Evolutionary conservation across 805 yeast species (phyloP), one percentile per base, ranked within the genome.

Genomic region (Myxozyma mucilagina): DNA sequence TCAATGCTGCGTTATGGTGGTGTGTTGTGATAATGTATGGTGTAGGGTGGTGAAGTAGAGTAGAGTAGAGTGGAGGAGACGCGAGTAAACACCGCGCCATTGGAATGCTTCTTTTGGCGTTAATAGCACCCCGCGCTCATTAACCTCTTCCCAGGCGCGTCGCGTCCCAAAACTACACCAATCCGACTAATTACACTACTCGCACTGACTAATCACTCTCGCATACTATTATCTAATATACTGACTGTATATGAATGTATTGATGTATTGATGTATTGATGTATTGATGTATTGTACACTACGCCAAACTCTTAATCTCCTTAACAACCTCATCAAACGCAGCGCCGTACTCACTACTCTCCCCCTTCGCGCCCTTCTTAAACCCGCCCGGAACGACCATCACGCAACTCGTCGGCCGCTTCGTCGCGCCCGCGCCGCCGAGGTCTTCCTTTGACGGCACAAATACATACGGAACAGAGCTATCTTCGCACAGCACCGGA

Each of bases 341-440:
- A 77, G 92, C 97, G 77, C 90, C 88, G 82, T 94, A 94, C 73
- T 93, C 97, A 67, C 85, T 83, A 4, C 29, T 24, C 4, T 24
- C 29, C 65, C 84, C 90, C 66, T 90, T 84, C 74, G 85, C 83
- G 61, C 79, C 82, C 69, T 84, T 87, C 76, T 85, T 84, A 63
- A 92, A 91, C 59, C 96, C 96, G 60, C 97, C 97, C 70, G 99
- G 99, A 57, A 92, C 94, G 70, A 94, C 84, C 90, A 94, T 90
- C 35, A 94, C 97, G 75, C 96, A 92, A 42, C 97, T 90, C 42
- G 99, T 94, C 69, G 99, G 98, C 82, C 99, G 88, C 82, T 94
- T 94, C 60, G 99, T 94, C 64, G 97, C 96, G 73, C 98, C 98
- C 31, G 99, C 99, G 66, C 96, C 89, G 39, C 99, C 99, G 68